Percentiles rank a stretch among this genome's conserved stretches.
phyloP scores from a whole-genome alignment of 805 yeast genomes.

The Yarrowia sp. region DNA sequence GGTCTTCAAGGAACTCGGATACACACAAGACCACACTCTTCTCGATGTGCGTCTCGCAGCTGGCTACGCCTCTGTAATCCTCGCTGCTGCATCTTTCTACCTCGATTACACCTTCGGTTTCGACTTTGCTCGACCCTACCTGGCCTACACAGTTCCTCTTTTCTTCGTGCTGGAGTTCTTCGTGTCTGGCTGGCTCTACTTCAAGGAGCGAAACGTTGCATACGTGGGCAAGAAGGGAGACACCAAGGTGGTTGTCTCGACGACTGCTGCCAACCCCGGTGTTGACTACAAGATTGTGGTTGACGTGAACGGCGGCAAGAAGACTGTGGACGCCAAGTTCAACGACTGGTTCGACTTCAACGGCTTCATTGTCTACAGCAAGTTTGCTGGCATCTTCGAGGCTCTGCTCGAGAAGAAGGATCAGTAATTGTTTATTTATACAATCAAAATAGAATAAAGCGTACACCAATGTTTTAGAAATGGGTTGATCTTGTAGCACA shows the following conservation, averaged over 20 bases:
- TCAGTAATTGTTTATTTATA: slow-evolving; percentile 29
- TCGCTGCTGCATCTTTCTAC: slow-evolving; percentile 47
- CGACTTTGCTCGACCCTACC: slow-evolving; percentile 44
- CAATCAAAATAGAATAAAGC: neutral
- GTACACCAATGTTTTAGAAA: too few species aligned
- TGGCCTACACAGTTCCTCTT: slow-evolving; percentile 46
- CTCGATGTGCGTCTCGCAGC: slow-evolving; percentile 47
- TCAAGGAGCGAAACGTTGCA: slow-evolving; percentile 46
- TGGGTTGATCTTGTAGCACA: too few species aligned
- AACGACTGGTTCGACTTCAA: slow-evolving; percentile 44
- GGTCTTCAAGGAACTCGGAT: slow-evolving; percentile 45
- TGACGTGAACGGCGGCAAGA: slow-evolving; percentile 40
- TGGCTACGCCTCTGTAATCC: slow-evolving; percentile 47
- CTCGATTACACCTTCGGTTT: slow-evolving; percentile 49
- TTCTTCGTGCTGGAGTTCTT: slow-evolving; percentile 46
- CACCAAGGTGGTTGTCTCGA: slow-evolving; percentile 39
- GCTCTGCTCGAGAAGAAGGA: slow-evolving; percentile 23
- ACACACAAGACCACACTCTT: slow-evolving; percentile 43
- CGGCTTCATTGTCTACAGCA: slow-evolving; percentile 44
- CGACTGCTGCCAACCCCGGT: slow-evolving; percentile 40
- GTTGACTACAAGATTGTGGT: slow-evolving; percentile 43
- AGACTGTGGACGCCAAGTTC: slow-evolving; percentile 39
- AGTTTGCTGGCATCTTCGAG: slow-evolving; percentile 40
- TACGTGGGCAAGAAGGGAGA: slow-evolving; percentile 46
- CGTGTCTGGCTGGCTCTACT: slow-evolving; percentile 45